Percentiles rank a stretch among this genome's conserved stretches.
Conservation (phyloP, 768 basidiomycete genomes). For the Tricholoma furcatifolium region DNA sequence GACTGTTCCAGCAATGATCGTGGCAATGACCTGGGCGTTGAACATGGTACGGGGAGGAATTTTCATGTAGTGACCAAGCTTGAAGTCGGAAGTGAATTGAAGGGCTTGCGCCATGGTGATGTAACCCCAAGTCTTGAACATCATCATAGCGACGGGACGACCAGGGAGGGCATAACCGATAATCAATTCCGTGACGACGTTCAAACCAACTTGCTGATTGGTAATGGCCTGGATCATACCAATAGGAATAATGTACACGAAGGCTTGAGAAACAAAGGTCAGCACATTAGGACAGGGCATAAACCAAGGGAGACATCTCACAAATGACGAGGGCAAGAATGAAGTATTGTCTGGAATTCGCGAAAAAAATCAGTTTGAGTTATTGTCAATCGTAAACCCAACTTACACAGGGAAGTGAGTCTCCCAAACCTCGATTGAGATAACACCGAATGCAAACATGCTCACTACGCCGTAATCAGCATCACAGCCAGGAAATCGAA, state of each 20-base stretch:
- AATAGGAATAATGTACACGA: constrained; percentile 72
- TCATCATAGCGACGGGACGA: constrained; percentile 77
- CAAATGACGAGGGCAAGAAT: too few species aligned
- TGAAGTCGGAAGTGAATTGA: constrained; percentile 72
- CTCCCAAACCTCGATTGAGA: constrained; percentile 74
- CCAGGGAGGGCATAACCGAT: constrained; percentile 81
- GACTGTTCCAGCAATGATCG: constrained; percentile 66
- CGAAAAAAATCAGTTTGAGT: neutral
- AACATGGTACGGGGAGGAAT: constrained; percentile 67
- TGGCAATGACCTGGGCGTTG: constrained; percentile 63
- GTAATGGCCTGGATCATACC: constrained; percentile 71
- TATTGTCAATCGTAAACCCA: constrained; percentile 18
- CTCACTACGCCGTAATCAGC: constrained; percentile 27
- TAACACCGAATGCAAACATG: constrained; percentile 68
- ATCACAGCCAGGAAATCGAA: neutral
- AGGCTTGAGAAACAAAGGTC: constrained; percentile 26
- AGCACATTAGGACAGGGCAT: neutral
- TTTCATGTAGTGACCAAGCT: constrained; percentile 80
- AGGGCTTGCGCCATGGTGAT: constrained; percentile 70
- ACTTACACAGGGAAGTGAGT: constrained; percentile 71
- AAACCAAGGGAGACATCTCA: too few species aligned
- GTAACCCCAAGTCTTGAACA: constrained; percentile 85
- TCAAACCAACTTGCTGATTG: constrained; percentile 73
- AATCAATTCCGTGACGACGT: constrained; percentile 79
- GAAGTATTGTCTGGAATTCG: constrained; percentile 42